Base-by-base conservation (phyloP, 345 rosid genomes). In the Citrus cavaleriei region DNA sequence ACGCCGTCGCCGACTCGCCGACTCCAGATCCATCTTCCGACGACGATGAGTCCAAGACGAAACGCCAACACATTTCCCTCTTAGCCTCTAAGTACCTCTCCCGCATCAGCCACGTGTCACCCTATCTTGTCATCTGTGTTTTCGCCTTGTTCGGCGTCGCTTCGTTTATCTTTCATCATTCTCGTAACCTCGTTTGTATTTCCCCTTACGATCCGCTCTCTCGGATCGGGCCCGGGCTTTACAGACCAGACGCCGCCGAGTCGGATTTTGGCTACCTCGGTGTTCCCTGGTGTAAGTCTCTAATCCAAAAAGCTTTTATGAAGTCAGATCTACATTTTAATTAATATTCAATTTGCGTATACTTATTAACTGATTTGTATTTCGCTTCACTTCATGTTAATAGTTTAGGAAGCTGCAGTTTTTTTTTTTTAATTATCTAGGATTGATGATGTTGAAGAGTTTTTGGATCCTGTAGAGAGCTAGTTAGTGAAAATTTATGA, bases 211-310 rank as follows among this genome's bases (percentile, higher is more conserved):
- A 90, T 83, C 91, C 91, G 2, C 83, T 68, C 40, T 88, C 97
- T 54, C 93, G 98, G 79, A 86, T 87, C 83, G 93, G 90, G 28
- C 90, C 90, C 81, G 92, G 88, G 55, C 88, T 91, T 70, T 91
- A 88, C 79, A 94, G 93, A 2, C 72, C 91, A 55, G 98, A 93
- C 38, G 98, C 95, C 3, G 86, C 92, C 59, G 98, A 90, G 64
- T 93, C 97, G 30, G 98, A 94, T 76, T 97, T 97, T 78, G 99
- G 97, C 25, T 85, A 84, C 79, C 92, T 97, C 28, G 99, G 99
- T 75, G 99, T 93, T 79, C 99, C 99, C 84, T 97, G 98, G 98
- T 96, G 99, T 96, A 93, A 91, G 98, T 84, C 74, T 77, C 80
- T 80, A 12, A 32, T 1, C 21, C 0, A 65, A 18, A 65, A 8